These are phyloP conservation scores for Elongisporangium undulatum DNA, from an alignment of 352 stramenopile species.

Conservation along the genomic window DNA sequence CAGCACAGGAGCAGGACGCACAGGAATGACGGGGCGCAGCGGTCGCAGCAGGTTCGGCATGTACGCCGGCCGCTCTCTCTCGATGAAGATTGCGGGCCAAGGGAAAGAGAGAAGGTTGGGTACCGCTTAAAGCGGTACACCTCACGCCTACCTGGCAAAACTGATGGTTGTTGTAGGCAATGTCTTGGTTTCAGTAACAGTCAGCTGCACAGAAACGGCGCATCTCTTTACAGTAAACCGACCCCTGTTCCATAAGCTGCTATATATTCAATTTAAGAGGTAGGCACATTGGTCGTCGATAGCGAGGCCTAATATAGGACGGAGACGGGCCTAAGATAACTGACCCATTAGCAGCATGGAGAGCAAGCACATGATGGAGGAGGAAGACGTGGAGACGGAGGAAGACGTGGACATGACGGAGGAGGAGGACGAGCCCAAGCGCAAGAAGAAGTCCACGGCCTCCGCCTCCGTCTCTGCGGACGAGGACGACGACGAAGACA, in stretches of 20 bases:
- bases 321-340: not conserved
- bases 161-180: not conserved
- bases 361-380: constrained; percentile 27
- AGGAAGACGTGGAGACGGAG: constrained; percentile 25
- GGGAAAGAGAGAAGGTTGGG: not conserved
- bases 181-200: not conserved
- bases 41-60: not conserved
- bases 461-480: constrained; percentile 15
- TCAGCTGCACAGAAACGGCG: not conserved
- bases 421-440: constrained; percentile 43
- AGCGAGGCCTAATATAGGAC: too few relatives aligned
- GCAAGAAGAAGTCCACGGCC: constrained; percentile 2
- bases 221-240: too few relatives aligned
- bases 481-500: constrained; percentile 46
- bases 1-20: not conserved
- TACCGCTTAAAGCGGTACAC: not conserved
- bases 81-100: not conserved
- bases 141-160: not conserved
- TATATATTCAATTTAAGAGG: not conserved
- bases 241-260: not conserved
- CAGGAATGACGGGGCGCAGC: not conserved
- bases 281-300: not conserved
- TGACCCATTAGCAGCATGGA: constrained; percentile 12
- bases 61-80: not conserved
- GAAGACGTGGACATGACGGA: constrained; percentile 39